Conservation (phyloP, 768 basidiomycete genomes). For the Tephrocybe sp. region DNA sequence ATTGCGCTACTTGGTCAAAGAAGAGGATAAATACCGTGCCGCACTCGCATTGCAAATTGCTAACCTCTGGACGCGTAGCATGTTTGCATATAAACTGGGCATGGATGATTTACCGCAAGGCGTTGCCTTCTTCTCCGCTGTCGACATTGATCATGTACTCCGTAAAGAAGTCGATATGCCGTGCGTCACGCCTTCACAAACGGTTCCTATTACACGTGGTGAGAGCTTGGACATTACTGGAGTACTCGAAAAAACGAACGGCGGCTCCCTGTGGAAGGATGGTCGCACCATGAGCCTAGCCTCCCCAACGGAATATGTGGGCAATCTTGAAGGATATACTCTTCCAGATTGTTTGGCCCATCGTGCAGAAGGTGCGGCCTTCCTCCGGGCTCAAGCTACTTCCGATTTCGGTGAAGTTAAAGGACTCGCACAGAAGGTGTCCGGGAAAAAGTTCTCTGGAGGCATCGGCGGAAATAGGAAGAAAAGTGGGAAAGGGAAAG, state of each 20-base stretch:
- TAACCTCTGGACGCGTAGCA: constrained; percentile 90
- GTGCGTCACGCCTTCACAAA: constrained; percentile 92
- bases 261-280: constrained; percentile 63
- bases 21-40: constrained; percentile 86
- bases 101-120: constrained; percentile 96
- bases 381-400: constrained; percentile 77
- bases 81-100: constrained; percentile 91
- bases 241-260: constrained; percentile 64
- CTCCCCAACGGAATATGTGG: constrained; percentile 19
- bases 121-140: constrained; percentile 95
- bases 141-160: constrained; percentile 87
- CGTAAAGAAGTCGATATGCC: constrained; percentile 97
- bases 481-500: constrained; percentile 18
- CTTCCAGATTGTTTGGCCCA: constrained; percentile 63
- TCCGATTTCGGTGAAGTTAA: constrained; percentile 69
- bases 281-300: constrained; percentile 50
- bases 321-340: constrained; percentile 47
- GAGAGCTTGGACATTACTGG: constrained; percentile 74
- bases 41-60: constrained; percentile 92
- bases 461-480: constrained; percentile 23
- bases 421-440: constrained; percentile 54
- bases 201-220: constrained; percentile 78
- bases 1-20: constrained; percentile 87
- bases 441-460: constrained; percentile 39
- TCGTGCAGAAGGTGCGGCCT: constrained; percentile 59